These are phyloP conservation scores for Novymonas esmeraldas DNA, from an alignment of 208 protist species.

Conservation along the genomic window DNA sequence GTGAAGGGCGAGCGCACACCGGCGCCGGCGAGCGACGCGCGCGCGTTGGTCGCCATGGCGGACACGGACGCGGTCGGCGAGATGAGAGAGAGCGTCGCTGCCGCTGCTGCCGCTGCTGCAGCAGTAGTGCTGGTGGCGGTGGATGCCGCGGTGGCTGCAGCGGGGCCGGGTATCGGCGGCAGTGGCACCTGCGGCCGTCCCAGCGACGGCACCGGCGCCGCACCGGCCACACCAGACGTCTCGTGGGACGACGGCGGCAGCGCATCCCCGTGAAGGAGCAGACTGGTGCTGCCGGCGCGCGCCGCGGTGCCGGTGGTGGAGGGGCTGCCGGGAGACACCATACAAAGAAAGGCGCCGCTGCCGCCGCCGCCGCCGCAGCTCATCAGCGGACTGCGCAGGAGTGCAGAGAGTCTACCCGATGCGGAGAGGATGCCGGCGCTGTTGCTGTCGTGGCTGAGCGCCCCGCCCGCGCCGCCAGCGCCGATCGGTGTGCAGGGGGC, in stretches of 20 bases:
- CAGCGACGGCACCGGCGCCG: not conserved
- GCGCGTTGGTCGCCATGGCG: no score
- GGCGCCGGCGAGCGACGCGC: no score
- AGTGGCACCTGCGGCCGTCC: not conserved
- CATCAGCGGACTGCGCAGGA: not conserved
- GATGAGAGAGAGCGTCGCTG: not conserved
- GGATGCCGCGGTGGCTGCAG: no score
- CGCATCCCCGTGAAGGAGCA: not conserved
- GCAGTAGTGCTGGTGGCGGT: no score
- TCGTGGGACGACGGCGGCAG: not conserved
- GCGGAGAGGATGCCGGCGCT: not conserved
- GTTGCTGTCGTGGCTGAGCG: not conserved
- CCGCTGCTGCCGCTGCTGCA: not conserved
- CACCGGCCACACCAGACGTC: not conserved
- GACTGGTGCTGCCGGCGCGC: not conserved
- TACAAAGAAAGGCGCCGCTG: not conserved
- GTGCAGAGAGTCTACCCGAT: not conserved
- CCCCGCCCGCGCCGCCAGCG: no score
- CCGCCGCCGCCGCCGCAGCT: not conserved
- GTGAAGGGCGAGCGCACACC: not conserved
- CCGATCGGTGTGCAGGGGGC: not conserved
- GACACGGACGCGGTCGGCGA: not conserved
- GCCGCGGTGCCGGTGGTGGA: not conserved
- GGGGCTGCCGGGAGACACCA: not conserved
- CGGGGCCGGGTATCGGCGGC: not conserved